Base-by-base conservation (phyloP, 768 basidiomycete species). In the Kwoniella sp. region DNA sequence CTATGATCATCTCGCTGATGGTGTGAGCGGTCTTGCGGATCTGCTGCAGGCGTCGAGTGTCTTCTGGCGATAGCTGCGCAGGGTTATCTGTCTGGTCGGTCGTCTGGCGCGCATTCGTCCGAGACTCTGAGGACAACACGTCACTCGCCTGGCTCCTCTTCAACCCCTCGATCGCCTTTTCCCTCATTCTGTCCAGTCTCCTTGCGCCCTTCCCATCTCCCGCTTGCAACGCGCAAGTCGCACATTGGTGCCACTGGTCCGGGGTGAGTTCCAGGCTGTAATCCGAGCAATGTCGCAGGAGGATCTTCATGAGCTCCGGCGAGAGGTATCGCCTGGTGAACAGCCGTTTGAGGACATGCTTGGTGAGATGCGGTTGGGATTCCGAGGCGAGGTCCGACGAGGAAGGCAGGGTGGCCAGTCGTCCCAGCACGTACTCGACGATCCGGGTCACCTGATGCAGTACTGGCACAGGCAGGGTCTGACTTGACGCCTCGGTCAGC, bases 171-270 rank as follows among this genome's bases (percentile, higher is more conserved):
- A 3, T 46, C 5, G 41, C 40, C 1, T 44, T 14, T 19, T 19
- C 25, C 36, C 32, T 48, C n/a, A 36, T 42, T 27, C 25, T 23
- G 15, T 34, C 23, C 37, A 32, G 47, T 23, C 36, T 34, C 19
- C 15, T 26, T 19, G 51, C 51, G 10, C 14, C 17, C 6, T 26
- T 19, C 7, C 22, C 20, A 44, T 58, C 32, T 14, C 45, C 46
- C 22, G 33, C 39, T 15, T 50, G 29, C 22, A 53, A 29, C 31
- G 57, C 57, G 5, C 43, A 32, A 4, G 53, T 15, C n/a, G 48
- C 37, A 29, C 45, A 58, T 29, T 53, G 46, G 29, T 53, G 41
- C 57, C 57, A 58, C 25, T 43, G 37, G 6, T 15, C 31, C 7
- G 38, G 20, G 17, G 45, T 26, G 17, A 58, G 25, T 7, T 37